Evolutionary conservation across 177 flowering plant genomes (phyloP).

Genomic region (Vitis hybrid): DNA sequence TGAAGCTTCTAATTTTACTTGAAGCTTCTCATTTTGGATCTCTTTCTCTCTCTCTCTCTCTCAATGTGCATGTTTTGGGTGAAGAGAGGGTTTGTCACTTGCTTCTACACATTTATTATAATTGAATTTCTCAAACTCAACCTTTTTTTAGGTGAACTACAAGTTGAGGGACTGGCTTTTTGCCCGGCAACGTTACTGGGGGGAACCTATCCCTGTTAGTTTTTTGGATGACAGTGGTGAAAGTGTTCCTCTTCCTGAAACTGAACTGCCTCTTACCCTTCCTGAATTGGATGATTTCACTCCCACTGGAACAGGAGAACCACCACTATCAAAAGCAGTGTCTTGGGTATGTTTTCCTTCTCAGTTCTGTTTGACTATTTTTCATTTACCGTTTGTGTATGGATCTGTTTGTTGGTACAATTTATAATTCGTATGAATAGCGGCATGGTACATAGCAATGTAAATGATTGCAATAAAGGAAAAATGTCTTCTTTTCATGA

Average conservation of each 20-base stretch:
- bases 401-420: no score
- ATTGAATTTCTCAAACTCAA: slow-evolving; percentile 3
- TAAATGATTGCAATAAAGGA: not conserved
- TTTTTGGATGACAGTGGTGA: slow-evolving; percentile 70
- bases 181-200: slow-evolving; percentile 99
- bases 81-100: not conserved
- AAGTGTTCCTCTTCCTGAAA: slow-evolving; percentile 66
- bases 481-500: not conserved
- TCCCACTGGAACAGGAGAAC: slow-evolving; percentile 98
- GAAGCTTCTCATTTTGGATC: not conserved
- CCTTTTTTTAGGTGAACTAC: slow-evolving; percentile 72
- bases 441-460: not conserved
- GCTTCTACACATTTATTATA: not conserved
- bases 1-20: not conserved
- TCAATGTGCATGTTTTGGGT: no score
- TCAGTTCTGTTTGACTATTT: not conserved
- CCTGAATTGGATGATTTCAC: slow-evolving; percentile 98
- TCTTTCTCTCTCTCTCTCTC: not conserved
- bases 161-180: slow-evolving; percentile 98
- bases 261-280: slow-evolving; percentile 79
- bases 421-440: not conserved
- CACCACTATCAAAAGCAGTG: slow-evolving; percentile 82
- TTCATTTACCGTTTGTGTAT: not conserved
- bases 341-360: slow-evolving; percentile 66
- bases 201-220: slow-evolving; percentile 93